Evolutionary conservation across 164 flowering plant species (phyloP), one percentile per base, ranked within the genome.

Genomic region (Umbilicus rupestris): DNA sequence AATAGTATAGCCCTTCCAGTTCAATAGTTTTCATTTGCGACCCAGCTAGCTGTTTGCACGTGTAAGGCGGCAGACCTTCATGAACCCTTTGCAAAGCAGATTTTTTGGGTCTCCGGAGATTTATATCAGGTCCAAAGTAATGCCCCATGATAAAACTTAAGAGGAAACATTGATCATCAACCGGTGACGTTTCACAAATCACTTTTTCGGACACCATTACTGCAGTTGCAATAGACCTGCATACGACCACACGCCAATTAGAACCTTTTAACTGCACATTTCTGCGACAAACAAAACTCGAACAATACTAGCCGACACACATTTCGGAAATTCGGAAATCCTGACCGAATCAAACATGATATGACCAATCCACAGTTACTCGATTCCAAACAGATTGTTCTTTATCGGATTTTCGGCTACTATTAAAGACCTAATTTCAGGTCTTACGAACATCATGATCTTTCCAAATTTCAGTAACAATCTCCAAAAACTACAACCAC

Each of bases 101-200:
- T 60, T 80, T 83, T 30, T 45, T 70, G 17, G 78, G 80, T n/a
- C 39, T 52, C 46, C 70, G 75, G 0, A 45, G 74, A 60, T 75
- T 80, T 57, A 86, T 69, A 72, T 82, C 83, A 33, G 91, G 88
- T 19, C 81, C 91, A 74, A 81, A 84, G 74, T 80, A 86, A 62
- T 71, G 77, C 8, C 88, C 88, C 67, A 75, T 70, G 66, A 81
- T 73, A 71, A 84, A 81, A 70, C 73, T 72, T 69, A 87, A 39
- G 58, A 82, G 82, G 67, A 84, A 87, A 20, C 22, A 52, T 68
- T 77, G 80, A 72, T 86, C 85, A 52, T 80, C 78, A 22, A 68
- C 77, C 52, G 69, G 63, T 26, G 64, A 70, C 58, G 9, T 63
- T 66, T 30, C 46, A 45, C 66, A 30, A 31, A 63, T 28, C 12